Base-by-base conservation (phyloP, 768 basidiomycete genomes). In the Suillus ampliporus region DNA sequence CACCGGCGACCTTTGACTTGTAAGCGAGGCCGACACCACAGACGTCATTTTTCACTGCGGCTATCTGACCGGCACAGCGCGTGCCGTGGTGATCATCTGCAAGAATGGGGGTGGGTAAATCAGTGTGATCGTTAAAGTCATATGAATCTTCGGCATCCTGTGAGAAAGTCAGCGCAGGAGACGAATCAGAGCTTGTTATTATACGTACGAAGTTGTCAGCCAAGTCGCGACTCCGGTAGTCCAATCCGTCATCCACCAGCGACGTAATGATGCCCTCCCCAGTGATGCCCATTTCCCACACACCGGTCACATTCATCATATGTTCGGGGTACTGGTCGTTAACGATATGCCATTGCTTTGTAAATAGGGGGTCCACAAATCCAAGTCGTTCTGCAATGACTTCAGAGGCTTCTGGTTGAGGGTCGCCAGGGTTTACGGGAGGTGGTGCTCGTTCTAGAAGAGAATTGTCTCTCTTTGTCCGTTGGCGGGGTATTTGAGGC, bases 21-120 rank as follows among this genome's bases (percentile, higher is more conserved):
- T 97, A 95, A 8, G 97, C 94, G 60, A 99, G 90, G 21, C 97
- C 97, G 17, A 99, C 82, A 37, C 97, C 97, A 70, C 97, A 99
- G 2, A 91, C 92, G 58, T 90, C 87, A 77, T 99, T 99, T 72
- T 92, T 93, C 15, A 83, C 88, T 1, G 97, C 97, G 23, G 93
- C 95, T 54, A 99, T 87, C 76, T 99, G 97, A 34, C 97, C 97
- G 1, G 97, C 97, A 74, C 97, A 99, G 2, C 97, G 91, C 0
- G 97, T 99, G 13, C 97, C 97, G 72, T 99, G 97, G 68, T 94
- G 93, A 68, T 99, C 97, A 66, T 99, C 96, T 28, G 82, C 84
- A 48, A 96, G 87, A 61, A 89, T 85, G 0, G 97, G 97, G 38
- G 89, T 90, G 11, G 97, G 97, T 7, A 98, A 81, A 15, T 86